Evolutionary conservation across 2,329 filamentous ascomycete genomes (phyloP), one percentile per base, ranked within the genome.

Genomic region (Aspergillus alliaceus): DNA sequence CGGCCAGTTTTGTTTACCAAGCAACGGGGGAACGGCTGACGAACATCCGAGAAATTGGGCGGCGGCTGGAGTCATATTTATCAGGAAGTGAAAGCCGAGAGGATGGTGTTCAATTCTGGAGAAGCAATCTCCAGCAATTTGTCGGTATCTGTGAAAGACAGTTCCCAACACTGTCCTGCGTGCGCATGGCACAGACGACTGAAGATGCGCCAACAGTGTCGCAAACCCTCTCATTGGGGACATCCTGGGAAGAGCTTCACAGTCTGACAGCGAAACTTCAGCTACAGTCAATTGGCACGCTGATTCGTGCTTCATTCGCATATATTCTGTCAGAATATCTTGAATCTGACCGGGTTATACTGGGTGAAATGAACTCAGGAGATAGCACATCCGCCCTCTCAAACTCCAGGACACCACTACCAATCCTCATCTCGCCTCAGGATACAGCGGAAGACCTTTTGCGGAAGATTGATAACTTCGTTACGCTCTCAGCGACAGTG

Each of bases 301-400:
- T 58, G 18, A 6, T 55, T 18, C 55, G 47, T 37, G 55, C 46
- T 2, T 51, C 58, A 18, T 60, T 60, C 51, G 58, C 58, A 35
- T 55, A 31, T 14, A 60, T 49, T n/a, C n/a, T 58, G 4, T 27
- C 55, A 9, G 55, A 60, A 37, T 60, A 58, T 22, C 37, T 58
- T 22, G 58, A 60, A 18, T 48, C 51, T 6, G 58, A 60, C 7
- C 46, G 25, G 14, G 24, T 59, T 6, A 48, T 56, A 22, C 4
- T 59, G 11, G 47, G 31, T 6, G 53, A 59, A 5, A 34, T 25
- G 5, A 9, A 1, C 1, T 15, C 39, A 6, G 39, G 7, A 3
- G 12, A 24, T 8, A 25, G 12, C 20, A 1, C 2, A 22, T 37
- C 15, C 14, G 15, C 34, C 14, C 7, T n/a, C 12, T 18, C 20